Evolutionary conservation across 1,139 yeast genomes (phyloP), one percentile per base, ranked within the genome.

Genomic region (Nematodospora anomalae): DNA sequence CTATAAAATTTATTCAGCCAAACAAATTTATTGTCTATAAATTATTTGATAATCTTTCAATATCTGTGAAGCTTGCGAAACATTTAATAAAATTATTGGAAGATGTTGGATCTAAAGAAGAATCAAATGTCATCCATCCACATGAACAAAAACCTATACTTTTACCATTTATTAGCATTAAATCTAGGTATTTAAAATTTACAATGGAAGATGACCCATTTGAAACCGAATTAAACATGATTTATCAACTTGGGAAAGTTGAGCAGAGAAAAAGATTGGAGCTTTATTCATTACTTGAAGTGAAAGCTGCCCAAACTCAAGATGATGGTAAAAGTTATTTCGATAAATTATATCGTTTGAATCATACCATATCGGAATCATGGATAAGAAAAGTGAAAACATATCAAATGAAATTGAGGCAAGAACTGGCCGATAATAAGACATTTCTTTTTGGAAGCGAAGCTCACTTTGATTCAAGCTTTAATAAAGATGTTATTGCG

Each of bases 171-270:
- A 64, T 84, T 3, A 64, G 70, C 8, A 35, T 88, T 9, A 65
- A 57, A 35, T 61, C 89, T 0, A 62, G 68, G 4, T 63, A 64
- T 20, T 50, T 86, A 5, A 51, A 71, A 2, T 62, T 83, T 33
- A 53, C 63, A 8, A 64, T 83, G 60, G 88, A 80, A 41, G 96
- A 89, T 60, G 96, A 90, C 59, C 88, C 94, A 4, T 88, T 92
- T 56, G 98, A 90, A 58, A 62, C 83, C 2, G 83, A 88, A 48
- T 60, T 90, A 40, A 78, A 77, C 28, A 74, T 84, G 74, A 81
- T 86, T 16, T 86, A 77, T 57, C 92, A 85, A 51, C 71, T 87
- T 23, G 96, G 96, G 2, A 46, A 73, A 35, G 61, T 76, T 4
- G 97, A 88, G 51, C 95, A 86, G 52, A 66, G 75, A 40, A 69